Evolutionary conservation across 140 eudicot genomes (phyloP).

Genomic region (Oenanthe javanica): DNA sequence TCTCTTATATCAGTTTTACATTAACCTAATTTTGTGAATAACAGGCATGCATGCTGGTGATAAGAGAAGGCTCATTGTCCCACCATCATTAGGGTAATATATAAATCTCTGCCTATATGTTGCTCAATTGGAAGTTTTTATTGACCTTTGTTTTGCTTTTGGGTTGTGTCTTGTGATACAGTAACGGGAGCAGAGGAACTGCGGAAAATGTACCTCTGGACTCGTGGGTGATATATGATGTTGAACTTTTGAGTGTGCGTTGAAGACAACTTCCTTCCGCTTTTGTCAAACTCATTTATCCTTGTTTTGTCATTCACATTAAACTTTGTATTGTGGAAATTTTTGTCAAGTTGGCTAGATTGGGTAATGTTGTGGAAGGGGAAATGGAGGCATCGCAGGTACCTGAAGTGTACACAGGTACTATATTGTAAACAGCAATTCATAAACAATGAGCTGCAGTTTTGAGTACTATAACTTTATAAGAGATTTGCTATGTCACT

Average conservation of each 20-base stretch:
- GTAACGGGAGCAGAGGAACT: conserved; percentile 37
- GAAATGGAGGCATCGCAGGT: not conserved
- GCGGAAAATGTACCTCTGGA: conserved; percentile 74
- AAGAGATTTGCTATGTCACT: not conserved
- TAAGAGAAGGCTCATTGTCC: conserved; percentile 51
- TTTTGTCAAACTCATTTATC: not conserved
- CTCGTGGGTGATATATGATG: conserved; percentile 71
- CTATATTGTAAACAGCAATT: not conserved
- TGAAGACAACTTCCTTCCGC: conserved; percentile 7
- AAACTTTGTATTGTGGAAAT: not conserved
- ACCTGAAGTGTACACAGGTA: too few relatives aligned
- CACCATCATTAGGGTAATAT: conserved; percentile 66
- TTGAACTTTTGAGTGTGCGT: conserved; percentile 50
- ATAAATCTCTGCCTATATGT: not conserved
- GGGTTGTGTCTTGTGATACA: conserved; percentile 16
- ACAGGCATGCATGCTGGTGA: conserved; percentile 68
- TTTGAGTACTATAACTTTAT: not conserved
- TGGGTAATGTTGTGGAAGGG: not conserved
- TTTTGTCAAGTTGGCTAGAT: not conserved
- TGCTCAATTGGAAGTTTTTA: not conserved
- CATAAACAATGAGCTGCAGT: not conserved
- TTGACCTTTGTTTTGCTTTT: not conserved
- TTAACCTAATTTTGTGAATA: not conserved
- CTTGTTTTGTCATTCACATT: not conserved
- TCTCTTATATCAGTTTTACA: not conserved